Conservation (phyloP, 371 early-diverging fungal species). For the Mortierella sp. region DNA sequence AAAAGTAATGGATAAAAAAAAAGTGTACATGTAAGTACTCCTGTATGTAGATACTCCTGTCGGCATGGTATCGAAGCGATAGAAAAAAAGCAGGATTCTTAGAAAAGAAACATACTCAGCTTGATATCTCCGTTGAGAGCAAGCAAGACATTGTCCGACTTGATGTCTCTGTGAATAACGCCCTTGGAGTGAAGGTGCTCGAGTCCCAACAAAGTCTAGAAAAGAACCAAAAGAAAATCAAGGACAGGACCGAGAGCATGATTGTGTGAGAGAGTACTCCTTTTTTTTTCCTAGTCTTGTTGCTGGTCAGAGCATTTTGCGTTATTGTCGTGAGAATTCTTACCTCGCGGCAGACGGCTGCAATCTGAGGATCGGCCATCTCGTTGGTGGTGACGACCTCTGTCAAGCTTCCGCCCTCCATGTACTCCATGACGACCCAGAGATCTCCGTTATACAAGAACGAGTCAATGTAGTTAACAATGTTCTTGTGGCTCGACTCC, state of each 20-base stretch:
- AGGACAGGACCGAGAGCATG: not conserved
- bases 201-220: conserved; percentile 87
- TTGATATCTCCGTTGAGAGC: conserved; percentile 92
- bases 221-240: not conserved
- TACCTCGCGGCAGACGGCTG: conserved; percentile 90
- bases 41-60: not conserved
- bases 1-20: not conserved
- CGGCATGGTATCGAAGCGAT: not conserved
- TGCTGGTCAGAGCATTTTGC: not conserved
- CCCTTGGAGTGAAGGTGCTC: conserved; percentile 93
- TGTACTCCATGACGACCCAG: conserved; percentile 98
- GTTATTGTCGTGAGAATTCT: not conserved
- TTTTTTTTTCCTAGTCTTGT: conserved; percentile 16
- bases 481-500: conserved; percentile 91
- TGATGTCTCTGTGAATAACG: conserved; percentile 98
- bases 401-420: conserved; percentile 96
- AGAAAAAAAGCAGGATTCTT: conserved; percentile 1
- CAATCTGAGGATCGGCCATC: conserved; percentile 97
- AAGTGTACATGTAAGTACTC: not conserved
- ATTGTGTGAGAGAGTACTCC: not conserved
- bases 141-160: conserved; percentile 96
- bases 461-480: conserved; percentile 97
- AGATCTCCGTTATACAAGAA: conserved; percentile 91
- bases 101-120: conserved; percentile 74
- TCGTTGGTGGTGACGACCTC: conserved; percentile 92